These are phyloP conservation scores for Apiotrichum veenhuisii DNA, from an alignment of 1,284 basidiomycete species.

Conservation along the genomic window DNA sequence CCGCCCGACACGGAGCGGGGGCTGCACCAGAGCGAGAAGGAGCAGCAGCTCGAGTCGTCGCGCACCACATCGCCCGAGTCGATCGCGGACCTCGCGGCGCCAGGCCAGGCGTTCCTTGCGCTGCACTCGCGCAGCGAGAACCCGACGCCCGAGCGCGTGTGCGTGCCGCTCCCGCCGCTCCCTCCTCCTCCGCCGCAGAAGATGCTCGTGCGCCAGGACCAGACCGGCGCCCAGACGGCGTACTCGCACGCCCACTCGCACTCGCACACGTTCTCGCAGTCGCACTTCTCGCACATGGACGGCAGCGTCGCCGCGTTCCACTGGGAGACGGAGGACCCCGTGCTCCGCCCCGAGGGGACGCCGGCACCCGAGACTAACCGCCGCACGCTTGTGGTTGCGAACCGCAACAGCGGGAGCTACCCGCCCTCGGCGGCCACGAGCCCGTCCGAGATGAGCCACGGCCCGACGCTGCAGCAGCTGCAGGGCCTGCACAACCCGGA, in stretches of 20 bases:
- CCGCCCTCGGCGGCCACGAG: not conserved
- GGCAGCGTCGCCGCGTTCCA: not conserved
- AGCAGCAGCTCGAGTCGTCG: not conserved
- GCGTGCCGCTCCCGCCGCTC: not conserved
- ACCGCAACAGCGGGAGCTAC: no score
- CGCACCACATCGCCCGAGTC: not conserved
- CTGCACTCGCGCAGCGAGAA: no score
- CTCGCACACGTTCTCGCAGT: no score
- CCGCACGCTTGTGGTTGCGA: not conserved
- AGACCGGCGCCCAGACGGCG: no score
- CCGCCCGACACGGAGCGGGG: not conserved
- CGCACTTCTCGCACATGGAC: no score
- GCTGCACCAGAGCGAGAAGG: not conserved
- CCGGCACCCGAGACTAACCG: not conserved
- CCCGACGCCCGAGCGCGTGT: not conserved
- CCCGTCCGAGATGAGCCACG: no score
- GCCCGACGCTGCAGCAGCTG: no score
- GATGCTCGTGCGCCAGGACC: no score
- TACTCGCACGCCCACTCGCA: no score
- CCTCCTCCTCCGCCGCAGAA: no score
- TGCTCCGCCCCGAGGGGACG: not conserved
- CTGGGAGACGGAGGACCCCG: not conserved
- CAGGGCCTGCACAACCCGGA: no score
- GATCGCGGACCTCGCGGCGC: not conserved
- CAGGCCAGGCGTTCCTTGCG: not conserved